Percentiles rank a stretch among this genome's conserved stretches.
Conservation (phyloP, 2,329 filamentous ascomycete species). For the Paraconiothyrium brasiliense region DNA sequence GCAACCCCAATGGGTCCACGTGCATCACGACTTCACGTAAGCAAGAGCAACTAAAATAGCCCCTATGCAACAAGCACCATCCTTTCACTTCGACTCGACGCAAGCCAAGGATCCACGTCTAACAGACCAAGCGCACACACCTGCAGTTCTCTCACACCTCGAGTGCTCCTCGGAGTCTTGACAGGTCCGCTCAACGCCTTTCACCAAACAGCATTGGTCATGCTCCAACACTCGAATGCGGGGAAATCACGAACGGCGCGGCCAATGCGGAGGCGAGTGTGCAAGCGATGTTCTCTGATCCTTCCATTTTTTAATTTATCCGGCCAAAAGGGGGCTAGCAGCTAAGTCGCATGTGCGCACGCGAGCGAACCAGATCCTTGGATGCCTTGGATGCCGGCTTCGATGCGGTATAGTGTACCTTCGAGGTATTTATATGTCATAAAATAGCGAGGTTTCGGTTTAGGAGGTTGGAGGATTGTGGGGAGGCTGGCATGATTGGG, state of each 20-base stretch:
- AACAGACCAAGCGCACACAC: not conserved
- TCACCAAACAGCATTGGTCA: constrained; percentile 2
- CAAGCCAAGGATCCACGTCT: not conserved
- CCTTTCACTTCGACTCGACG: not conserved
- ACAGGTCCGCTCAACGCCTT: not conserved
- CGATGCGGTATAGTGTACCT: not conserved
- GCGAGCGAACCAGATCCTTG: constrained; percentile 11
- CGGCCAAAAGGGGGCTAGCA: constrained; percentile 8
- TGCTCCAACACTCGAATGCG: constrained; percentile 13
- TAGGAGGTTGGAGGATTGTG: constrained; percentile 8
- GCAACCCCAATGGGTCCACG: not conserved
- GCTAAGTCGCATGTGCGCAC: constrained; percentile 12
- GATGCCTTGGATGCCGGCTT: not conserved
- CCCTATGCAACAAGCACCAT: not conserved
- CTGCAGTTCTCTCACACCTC: not conserved
- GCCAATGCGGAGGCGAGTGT: not conserved
- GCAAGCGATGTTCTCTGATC: constrained; percentile 1
- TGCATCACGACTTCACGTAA: constrained; percentile 7
- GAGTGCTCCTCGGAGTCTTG: not conserved
- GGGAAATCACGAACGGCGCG: constrained; percentile 4
- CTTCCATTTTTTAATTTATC: constrained; percentile 18
- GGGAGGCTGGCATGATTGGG: not conserved
- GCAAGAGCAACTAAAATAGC: constrained; percentile 4
- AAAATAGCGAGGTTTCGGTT: not conserved
- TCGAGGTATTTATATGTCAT: constrained; percentile 4